Base-by-base conservation (phyloP, 2,329 filamentous ascomycete species). In the Tolypocladium inflatum region DNA sequence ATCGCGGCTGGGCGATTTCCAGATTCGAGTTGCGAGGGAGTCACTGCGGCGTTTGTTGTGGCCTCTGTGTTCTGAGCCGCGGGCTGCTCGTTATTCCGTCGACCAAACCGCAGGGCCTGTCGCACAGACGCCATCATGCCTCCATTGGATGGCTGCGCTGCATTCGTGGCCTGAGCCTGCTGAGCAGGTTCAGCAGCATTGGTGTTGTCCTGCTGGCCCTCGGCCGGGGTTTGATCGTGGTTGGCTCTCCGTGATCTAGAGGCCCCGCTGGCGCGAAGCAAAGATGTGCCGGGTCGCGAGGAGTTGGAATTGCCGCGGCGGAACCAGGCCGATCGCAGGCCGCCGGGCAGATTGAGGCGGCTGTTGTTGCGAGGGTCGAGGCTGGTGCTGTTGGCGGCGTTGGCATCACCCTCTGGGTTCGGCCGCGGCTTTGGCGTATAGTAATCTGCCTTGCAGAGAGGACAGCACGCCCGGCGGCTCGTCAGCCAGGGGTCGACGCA, bases 401-500 rank as follows among this genome's bases (percentile, higher is more conserved):
- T 57, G 35, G 55, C 55, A 33, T 64, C 62, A 19, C 56, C 58
- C 17, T 75, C 72, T 13, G 76, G 72, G 11, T 72, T 69, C 3
- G 89, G 79, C 19, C 91, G 88, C 55, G 91, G 90, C 74, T 97
- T 97, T 0, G 94, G 93, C 3, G 91, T 87, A 72, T 96, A 97
- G 73, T 97, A 99, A 70, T 99, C 94, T 45, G 93, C 90, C 76
- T 99, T 99, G 80, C 94, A 99, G 8, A 99, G 85, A 7, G 94
- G 94, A 71, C 94, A 99, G 77, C 93, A 97, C 33, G 94, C 94
- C 63, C 93, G 87, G 62, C 94, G 85, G 68, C 89, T 92, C 11
- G 94, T 99, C 62, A 99, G 77, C 94, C 94, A 99, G 13, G 94
- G 94, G 66, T 99, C 94, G 54, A 99, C 84, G 70, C 94, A 99